phyloP scores from a whole-genome alignment of 371 early-diverging fungal genomes.

The Mucor indicus region DNA sequence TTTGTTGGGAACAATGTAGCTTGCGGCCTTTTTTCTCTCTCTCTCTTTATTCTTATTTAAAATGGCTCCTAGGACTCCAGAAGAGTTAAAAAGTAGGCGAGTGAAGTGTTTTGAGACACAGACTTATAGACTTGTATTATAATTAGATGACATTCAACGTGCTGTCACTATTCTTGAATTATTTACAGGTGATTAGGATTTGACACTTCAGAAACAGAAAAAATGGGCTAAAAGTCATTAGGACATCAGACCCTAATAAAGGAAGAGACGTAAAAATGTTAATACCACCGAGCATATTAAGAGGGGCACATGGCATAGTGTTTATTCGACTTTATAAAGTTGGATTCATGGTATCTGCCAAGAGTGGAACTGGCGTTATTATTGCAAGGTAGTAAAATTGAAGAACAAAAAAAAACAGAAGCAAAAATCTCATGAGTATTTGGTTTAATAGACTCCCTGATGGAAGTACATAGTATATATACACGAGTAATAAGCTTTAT shows the following conservation, averaged over 20 bases:
- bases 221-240: no score
- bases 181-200: conserved; percentile 40
- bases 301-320: conserved; percentile 36
- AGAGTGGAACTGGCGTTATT: conserved; percentile 37
- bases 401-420: no score
- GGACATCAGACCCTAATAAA: conserved; percentile 13
- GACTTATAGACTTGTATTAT: no score
- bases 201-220: no score
- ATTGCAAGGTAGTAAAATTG: conserved; percentile 46
- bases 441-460: conserved; percentile 28
- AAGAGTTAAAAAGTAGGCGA: conserved; percentile 2
- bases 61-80: conserved; percentile 5
- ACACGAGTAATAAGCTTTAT: no score
- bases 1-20: no score
- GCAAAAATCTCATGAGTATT: background rate
- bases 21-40: no score
- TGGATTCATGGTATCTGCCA: conserved; percentile 33
- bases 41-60: no score
- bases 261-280: conserved; percentile 27
- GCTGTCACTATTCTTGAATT: conserved; percentile 29
- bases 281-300: conserved; percentile 28
- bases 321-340: conserved; percentile 32
- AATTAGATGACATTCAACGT: conserved; percentile 34
- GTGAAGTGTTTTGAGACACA: no score
- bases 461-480: conserved; percentile 29